Percentiles rank a stretch among this genome's conserved stretches.
These are phyloP conservation scores for Penicillium sp. DNA, from an alignment of 2,329 filamentous ascomycete genomes.

Conservation along the genomic window DNA sequence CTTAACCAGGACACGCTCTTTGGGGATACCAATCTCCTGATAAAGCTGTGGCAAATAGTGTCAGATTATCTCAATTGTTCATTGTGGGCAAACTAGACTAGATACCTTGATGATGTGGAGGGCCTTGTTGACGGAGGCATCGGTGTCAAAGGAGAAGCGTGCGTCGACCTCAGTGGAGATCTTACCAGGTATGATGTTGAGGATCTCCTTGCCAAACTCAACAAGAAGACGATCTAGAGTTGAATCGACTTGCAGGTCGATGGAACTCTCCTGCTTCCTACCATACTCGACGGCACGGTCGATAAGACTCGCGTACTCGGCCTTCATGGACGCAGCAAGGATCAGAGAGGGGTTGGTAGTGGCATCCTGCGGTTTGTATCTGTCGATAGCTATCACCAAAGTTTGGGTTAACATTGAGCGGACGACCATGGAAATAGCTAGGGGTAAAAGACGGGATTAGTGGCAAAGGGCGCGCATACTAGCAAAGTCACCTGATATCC, in stretches of 20 bases:
- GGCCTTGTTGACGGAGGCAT: constrained; percentile 92
- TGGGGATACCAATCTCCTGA: constrained; percentile 85
- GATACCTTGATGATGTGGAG: constrained; percentile 90
- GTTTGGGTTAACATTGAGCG: no score
- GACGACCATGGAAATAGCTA: no score
- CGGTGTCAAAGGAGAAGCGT: constrained; percentile 89
- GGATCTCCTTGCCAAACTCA: constrained; percentile 97
- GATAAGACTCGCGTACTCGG: constrained; percentile 91
- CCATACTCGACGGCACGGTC: constrained; percentile 82
- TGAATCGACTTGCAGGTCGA: constrained; percentile 83
- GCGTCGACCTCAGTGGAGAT: constrained; percentile 99
- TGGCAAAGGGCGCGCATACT: constrained; percentile 58
- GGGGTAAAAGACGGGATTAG: no score
- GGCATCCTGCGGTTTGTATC: constrained; percentile 99
- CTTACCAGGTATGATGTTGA: constrained; percentile 95
- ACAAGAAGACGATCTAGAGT: constrained; percentile 93
- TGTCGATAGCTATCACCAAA: constrained; percentile 74
- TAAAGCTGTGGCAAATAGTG: constrained; percentile 71
- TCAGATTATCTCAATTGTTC: constrained; percentile 9
- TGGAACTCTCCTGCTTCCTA: constrained; percentile 68
- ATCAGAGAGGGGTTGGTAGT: constrained; percentile 99
- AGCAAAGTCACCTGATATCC: constrained; percentile 68
- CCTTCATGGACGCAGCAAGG: constrained; percentile 96
- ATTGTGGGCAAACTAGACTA: neutral
- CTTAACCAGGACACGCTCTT: constrained; percentile 97